These are phyloP conservation scores for Mortierella sp. DNA, from an alignment of 371 early-diverging fungal species.

Conservation along the genomic window DNA sequence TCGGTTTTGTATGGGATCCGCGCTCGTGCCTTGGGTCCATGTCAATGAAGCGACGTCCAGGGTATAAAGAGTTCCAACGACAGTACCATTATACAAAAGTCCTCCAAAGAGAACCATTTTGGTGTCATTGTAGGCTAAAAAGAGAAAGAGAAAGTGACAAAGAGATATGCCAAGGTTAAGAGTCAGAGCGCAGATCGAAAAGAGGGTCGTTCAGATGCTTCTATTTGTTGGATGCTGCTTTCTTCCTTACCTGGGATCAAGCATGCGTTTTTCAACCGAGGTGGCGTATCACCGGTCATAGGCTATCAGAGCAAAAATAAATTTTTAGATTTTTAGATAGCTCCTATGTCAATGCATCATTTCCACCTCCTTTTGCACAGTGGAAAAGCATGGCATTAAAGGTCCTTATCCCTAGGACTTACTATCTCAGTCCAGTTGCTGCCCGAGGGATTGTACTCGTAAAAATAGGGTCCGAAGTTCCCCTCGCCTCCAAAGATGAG, in stretches of 20 bases:
- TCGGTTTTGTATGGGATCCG: neutral
- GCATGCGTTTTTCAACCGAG: neutral
- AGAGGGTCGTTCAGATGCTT: no score
- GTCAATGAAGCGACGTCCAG: slow-evolving; percentile 11
- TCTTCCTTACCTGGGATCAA: neutral
- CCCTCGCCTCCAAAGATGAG: neutral
- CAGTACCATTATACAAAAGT: neutral
- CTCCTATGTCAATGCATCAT: no score
- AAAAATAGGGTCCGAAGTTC: neutral
- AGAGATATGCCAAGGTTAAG: neutral
- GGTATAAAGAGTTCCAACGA: neutral
- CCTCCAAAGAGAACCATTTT: slow-evolving; percentile 23
- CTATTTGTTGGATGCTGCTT: neutral
- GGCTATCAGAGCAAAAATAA: neutral
- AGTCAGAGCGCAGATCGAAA: neutral
- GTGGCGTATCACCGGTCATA: neutral
- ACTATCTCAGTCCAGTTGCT: neutral
- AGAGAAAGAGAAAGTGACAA: neutral
- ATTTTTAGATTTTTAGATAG: neutral
- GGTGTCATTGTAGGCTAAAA: slow-evolving; percentile 10
- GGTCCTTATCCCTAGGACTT: no score
- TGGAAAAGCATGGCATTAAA: no score
- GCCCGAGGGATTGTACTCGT: neutral
- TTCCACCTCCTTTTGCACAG: no score
- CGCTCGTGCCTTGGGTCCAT: slow-evolving; percentile 11